These are phyloP conservation scores for Graphilbum fragrans DNA, from an alignment of 2,329 filamentous ascomycete genomes.

Conservation along the genomic window DNA sequence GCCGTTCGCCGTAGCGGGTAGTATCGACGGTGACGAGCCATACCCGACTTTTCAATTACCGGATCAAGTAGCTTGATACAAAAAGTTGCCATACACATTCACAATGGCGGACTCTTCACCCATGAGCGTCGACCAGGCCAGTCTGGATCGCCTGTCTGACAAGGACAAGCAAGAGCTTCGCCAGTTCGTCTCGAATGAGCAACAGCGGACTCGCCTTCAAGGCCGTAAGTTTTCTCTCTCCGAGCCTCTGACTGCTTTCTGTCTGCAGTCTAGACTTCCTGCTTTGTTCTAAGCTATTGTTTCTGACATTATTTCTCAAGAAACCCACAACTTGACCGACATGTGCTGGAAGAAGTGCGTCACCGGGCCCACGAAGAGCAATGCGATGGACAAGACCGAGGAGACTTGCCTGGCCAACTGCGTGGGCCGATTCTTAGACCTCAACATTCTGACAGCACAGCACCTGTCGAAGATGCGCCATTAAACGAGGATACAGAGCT, in stretches of 20 bases:
- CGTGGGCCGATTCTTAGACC: conserved; percentile 85
- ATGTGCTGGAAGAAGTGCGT: conserved; percentile 95
- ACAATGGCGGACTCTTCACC: conserved; percentile 5
- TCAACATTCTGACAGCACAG: conserved; percentile 73
- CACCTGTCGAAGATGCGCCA: conserved; percentile 57
- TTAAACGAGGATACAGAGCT: not conserved
- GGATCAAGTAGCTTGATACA: no score
- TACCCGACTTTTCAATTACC: no score
- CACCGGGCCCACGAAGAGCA: conserved; percentile 56
- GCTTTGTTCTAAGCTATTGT: no score
- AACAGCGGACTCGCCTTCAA: conserved; percentile 64
- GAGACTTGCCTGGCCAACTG: conserved; percentile 83
- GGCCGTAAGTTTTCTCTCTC: conserved; percentile 36
- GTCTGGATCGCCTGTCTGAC: conserved; percentile 64
- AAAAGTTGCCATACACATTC: not conserved
- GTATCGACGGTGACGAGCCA: not conserved
- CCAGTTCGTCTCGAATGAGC: conserved; percentile 73
- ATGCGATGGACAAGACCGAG: conserved; percentile 64
- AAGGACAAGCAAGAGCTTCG: conserved; percentile 80
- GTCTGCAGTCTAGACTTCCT: no score
- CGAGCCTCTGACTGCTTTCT: not conserved
- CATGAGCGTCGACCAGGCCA: conserved; percentile 34
- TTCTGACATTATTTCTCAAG: conserved; percentile 17
- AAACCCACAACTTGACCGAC: conserved; percentile 47
- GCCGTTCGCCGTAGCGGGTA: not conserved